phyloP scores from a whole-genome alignment of 768 basidiomycete species.

The Daedalea quercina region DNA sequence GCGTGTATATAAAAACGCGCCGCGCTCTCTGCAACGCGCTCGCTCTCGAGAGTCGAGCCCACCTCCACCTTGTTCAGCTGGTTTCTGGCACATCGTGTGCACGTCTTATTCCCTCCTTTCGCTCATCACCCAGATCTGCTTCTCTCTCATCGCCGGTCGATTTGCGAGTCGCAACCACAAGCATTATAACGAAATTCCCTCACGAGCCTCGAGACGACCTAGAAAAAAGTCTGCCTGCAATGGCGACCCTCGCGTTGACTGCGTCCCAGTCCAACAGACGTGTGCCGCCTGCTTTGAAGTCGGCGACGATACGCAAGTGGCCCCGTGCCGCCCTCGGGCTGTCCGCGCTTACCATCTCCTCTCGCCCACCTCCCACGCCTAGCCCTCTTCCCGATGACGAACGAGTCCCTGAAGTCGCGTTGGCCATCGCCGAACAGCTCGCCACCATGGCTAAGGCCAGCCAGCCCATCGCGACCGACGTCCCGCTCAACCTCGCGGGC shows the following conservation, averaged over 20 bases:
- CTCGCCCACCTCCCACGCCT: background rate
- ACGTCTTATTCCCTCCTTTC: too few relatives aligned
- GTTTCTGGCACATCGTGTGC: too few relatives aligned
- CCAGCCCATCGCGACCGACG: conserved; percentile 22
- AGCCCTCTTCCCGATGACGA: background rate
- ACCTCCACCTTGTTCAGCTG: too few relatives aligned
- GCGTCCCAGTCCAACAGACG: background rate
- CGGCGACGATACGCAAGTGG: background rate
- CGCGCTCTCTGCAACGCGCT: too few relatives aligned
- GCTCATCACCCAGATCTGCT: too few relatives aligned
- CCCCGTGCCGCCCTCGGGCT: background rate
- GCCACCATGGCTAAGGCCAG: conserved; percentile 23
- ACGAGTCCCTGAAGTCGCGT: conserved; percentile 19
- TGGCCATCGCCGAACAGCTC: conserved; percentile 28
- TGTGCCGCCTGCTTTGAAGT: background rate
- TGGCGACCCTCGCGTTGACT: background rate
- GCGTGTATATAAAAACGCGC: too few relatives aligned
- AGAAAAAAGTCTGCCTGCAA: background rate
- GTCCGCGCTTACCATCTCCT: background rate
- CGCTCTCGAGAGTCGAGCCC: too few relatives aligned
- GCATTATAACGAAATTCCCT: background rate
- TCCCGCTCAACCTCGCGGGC: conserved; percentile 26
- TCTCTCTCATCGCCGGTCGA: too few relatives aligned
- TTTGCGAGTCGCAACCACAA: too few relatives aligned
- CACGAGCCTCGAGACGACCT: background rate